Percentiles rank a stretch among this genome's conserved stretches.
Evolutionary conservation across 176 grass and related monocot genomes (phyloP).

Genomic region (Lolium perenne): DNA sequence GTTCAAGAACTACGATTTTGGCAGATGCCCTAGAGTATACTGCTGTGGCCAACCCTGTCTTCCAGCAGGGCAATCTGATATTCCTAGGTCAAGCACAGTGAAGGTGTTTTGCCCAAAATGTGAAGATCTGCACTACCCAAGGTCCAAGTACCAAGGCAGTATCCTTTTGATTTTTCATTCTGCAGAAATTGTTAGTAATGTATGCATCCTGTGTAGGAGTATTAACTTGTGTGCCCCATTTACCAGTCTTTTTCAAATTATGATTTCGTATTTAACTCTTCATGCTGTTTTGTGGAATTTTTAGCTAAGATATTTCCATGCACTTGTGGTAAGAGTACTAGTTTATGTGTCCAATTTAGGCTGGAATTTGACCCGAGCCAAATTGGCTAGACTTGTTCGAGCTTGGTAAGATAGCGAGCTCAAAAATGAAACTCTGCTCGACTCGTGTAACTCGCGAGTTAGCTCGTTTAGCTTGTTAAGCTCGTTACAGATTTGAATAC

Average conservation of each 20-base stretch:
- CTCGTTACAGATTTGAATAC: too few species aligned
- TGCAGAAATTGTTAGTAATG: background rate
- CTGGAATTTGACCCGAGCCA: too few species aligned
- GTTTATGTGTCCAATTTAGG: background rate
- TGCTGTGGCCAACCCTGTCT: slow-evolving; percentile 95
- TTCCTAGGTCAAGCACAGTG: slow-evolving; percentile 90
- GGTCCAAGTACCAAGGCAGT: slow-evolving; percentile 99
- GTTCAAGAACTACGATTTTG: slow-evolving; percentile 97
- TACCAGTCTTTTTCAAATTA: background rate
- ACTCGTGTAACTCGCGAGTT: too few species aligned
- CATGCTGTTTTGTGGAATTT: background rate
- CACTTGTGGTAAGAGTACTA: background rate
- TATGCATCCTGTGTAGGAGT: background rate
- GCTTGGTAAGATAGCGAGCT: too few species aligned
- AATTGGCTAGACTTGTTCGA: too few species aligned
- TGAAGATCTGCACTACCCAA: slow-evolving; percentile 92
- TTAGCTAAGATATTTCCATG: slow-evolving; percentile 19
- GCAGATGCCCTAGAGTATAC: slow-evolving; percentile 94
- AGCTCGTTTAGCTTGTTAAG: too few species aligned
- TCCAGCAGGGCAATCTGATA: slow-evolving; percentile 91
- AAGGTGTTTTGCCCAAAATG: slow-evolving; percentile 99
- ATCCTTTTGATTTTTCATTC: slow-evolving; percentile 65
- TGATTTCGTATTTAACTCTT: background rate
- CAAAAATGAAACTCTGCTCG: too few species aligned
- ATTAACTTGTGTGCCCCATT: background rate